Base-by-base conservation (phyloP, 1,139 yeast genomes). In the Saccharomyces hybrid region DNA sequence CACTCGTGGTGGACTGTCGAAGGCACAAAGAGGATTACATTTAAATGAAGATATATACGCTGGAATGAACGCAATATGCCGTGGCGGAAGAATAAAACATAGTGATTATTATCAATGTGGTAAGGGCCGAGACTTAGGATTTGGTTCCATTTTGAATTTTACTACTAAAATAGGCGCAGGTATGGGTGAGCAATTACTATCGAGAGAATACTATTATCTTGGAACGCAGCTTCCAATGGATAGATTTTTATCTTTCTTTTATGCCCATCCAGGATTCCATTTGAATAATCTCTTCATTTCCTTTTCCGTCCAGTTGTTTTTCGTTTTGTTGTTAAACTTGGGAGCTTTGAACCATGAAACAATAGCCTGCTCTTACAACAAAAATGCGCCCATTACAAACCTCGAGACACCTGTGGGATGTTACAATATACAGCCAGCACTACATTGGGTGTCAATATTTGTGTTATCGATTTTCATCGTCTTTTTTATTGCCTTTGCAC, bases 191-290 rank as follows among this genome's bases (percentile, higher is more conserved):
- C 97, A 89, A 63, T 78, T 88, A 67, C 71, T 89, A 14, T 88
- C 96, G 3, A 74, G 97, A 60, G 97, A 89, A 64, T 88, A 88
- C 65, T 88, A 81, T 66, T 86, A 86, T 65, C 72, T 89, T 58
- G 96, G 97, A 0, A 85, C 93, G 0, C 83, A 80, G 56, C 72
- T 89, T 48, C 91, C 96, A 0, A 73, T 88, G 52, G 96, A 89
- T 65, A 70, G 95, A 53, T 88, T 89, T 66, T 70, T 89, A 44
- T 84, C 96, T 0, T 89, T 89, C 64, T 89, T 86, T 67, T 89
- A 88, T 71, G 97, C 96, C 0, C 97, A 89, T 65, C 89, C 96
- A 0, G 97, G 97, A 0, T 89, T 89, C 66, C 97, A 89, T 66
- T 73, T 89, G 60, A 89, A 89, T 66, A 89, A 89, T 63, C 75